phyloP scores from a whole-genome alignment of 192 early-diverging fungal species.

The Pilaira anomala region DNA sequence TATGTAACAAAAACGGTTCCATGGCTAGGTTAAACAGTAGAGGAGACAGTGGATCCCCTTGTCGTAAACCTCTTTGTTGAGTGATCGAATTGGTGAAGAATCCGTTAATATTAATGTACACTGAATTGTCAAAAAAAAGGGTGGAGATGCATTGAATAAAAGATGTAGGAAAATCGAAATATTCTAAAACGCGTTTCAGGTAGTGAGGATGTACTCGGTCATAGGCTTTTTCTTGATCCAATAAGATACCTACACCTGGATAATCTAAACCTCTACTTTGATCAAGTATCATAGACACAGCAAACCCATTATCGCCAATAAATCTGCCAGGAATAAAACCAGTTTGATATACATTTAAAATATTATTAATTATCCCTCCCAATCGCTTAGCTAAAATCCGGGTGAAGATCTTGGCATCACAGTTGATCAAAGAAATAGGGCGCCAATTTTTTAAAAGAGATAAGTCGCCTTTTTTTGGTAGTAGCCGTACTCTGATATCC shows the following conservation, averaged over 20 bases:
- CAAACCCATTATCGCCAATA: conserved; percentile 20
- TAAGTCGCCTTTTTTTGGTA: conserved; percentile 6
- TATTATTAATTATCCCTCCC: background rate
- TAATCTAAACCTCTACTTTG: no score
- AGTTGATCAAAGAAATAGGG: no score
- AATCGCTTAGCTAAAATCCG: conserved; percentile 4
- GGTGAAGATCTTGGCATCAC: conserved; percentile 30
- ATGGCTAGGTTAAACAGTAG: conserved; percentile 10
- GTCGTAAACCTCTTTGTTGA: conserved; percentile 26
- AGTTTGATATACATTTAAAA: conserved; percentile 12
- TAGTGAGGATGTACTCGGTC: conserved; percentile 13
- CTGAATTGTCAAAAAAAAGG: conserved; percentile 29
- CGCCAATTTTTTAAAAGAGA: conserved; percentile 5
- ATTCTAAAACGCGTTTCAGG: background rate
- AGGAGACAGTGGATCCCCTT: background rate
- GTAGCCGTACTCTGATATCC: background rate
- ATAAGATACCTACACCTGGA: conserved; percentile 5
- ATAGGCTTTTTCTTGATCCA: no score
- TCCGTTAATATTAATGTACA: conserved; percentile 24
- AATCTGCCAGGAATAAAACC: conserved; percentile 13
- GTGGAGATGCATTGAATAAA: background rate
- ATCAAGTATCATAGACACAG: background rate
- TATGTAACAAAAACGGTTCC: conserved; percentile 22
- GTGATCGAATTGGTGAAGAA: background rate
- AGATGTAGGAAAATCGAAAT: conserved; percentile 12